These are phyloP conservation scores for Spencermartinsiella europaea DNA, from an alignment of 805 yeast species.

Conservation along the genomic window DNA sequence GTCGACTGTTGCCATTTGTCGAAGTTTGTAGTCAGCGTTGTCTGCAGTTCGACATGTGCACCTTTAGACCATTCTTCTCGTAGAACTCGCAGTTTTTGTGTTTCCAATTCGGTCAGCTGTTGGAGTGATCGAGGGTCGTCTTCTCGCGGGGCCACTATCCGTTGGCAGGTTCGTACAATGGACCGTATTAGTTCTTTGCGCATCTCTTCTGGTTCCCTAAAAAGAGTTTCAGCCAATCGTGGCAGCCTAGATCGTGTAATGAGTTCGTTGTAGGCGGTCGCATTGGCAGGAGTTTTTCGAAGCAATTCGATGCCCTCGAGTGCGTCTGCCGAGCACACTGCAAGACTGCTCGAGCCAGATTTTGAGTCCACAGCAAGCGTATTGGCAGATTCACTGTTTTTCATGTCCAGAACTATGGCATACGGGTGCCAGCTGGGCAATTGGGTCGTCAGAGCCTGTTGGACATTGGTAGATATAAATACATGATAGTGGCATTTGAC, in stretches of 20 bases:
- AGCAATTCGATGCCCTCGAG: constrained; percentile 23
- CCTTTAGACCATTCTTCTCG: constrained; percentile 31
- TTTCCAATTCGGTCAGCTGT: constrained; percentile 13
- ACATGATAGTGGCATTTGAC: constrained; percentile 26
- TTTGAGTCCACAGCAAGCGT: constrained; percentile 1
- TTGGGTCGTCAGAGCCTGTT: constrained; percentile 17
- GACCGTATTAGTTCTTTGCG: constrained; percentile 19
- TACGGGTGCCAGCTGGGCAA: constrained; percentile 18
- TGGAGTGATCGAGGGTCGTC: constrained; percentile 7
- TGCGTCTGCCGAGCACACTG: constrained; percentile 21
- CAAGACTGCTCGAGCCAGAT: constrained; percentile 11
- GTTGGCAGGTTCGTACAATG: constrained; percentile 27
- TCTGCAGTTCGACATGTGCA: constrained; percentile 38
- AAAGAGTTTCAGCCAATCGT: constrained; percentile 18
- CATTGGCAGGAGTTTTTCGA: constrained; percentile 26
- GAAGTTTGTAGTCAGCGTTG: constrained; percentile 26
- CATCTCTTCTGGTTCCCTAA: constrained; percentile 13
- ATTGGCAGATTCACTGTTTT: constrained; percentile 1
- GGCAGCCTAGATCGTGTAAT: constrained; percentile 23
- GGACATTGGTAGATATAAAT: constrained; percentile 19
- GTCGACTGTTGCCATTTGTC: constrained; percentile 14
- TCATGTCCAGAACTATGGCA: constrained; percentile 14
- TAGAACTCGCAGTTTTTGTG: constrained; percentile 15
- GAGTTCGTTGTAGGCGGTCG: constrained; percentile 20
- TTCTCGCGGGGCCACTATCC: constrained; percentile 19